Conservation (phyloP, 768 basidiomycete species). For the Cyathus striatus region DNA sequence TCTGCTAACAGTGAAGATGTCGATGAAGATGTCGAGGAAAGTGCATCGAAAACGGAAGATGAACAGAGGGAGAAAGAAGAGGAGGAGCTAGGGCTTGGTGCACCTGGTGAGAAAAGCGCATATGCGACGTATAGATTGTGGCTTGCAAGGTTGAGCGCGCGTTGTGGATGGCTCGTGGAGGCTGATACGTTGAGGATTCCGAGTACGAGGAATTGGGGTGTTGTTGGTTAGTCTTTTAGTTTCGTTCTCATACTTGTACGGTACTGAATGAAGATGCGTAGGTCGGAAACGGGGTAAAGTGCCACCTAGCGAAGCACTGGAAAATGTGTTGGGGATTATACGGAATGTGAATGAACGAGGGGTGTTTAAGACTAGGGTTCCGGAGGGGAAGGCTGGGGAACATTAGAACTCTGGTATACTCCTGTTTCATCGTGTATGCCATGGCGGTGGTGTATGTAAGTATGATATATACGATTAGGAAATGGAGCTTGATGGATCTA, state of each 20-base stretch:
- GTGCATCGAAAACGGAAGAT: too few relatives aligned
- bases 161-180: constrained; percentile 86
- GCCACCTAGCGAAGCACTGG: constrained; percentile 16
- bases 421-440: too few relatives aligned
- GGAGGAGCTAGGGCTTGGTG: constrained; percentile 53
- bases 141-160: constrained; percentile 66
- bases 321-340: constrained; percentile 50
- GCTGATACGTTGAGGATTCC: constrained; percentile 86
- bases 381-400: constrained; percentile 58
- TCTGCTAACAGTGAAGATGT: too few relatives aligned
- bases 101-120: constrained; percentile 60
- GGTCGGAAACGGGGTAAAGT: constrained; percentile 11
- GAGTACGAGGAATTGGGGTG: constrained; percentile 90
- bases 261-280: constrained; percentile 9
- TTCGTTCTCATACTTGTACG: constrained; percentile 2
- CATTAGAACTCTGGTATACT: constrained; percentile 15
- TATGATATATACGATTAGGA: too few relatives aligned
- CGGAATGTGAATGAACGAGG: constrained; percentile 54
- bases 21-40: too few relatives aligned
- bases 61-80: constrained; percentile 17
- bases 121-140: constrained; percentile 86
- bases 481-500: too few relatives aligned
- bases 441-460: too few relatives aligned
- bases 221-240: constrained; percentile 58
- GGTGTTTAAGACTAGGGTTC: constrained; percentile 64